Evolutionary conservation across 768 basidiomycete species (phyloP).

Genomic region (Cantharellus cinnabarinus): DNA sequence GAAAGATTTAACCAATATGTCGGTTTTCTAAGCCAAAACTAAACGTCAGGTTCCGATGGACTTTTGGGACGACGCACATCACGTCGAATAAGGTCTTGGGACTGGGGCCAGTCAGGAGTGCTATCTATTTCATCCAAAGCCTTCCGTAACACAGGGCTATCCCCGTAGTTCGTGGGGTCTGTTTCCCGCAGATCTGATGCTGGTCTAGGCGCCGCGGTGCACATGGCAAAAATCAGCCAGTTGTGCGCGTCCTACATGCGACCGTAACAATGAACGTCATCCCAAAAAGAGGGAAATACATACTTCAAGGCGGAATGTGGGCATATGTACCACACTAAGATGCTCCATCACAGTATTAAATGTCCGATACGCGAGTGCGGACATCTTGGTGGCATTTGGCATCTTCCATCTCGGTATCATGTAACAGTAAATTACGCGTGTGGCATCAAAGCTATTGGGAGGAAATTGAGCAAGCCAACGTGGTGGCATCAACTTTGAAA

Average conservation of each 20-base stretch:
- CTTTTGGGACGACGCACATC: not conserved
- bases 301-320: conserved; percentile 16
- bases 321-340: conserved; percentile 19
- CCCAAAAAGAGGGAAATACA: not conserved
- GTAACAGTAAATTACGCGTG: conserved; percentile 8
- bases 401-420: conserved; percentile 18
- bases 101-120: not conserved
- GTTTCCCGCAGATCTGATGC: not conserved
- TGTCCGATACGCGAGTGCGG: conserved; percentile 18
- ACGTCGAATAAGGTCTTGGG: not conserved
- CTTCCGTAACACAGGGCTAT: not conserved
- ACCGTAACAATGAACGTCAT: no score
- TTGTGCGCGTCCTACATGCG: conserved; percentile 12
- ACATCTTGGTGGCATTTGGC: conserved; percentile 16
- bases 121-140: not conserved
- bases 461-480: not conserved
- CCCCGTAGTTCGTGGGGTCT: not conserved
- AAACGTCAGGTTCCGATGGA: not conserved
- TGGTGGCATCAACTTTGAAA: not conserved
- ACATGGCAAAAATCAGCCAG: conserved; percentile 20
- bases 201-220: conserved; percentile 11
- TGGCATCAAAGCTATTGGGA: not conserved
- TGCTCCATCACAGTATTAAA: conserved; percentile 17
- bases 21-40: conserved; percentile 14
- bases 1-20: conserved; percentile 14